Conservation (phyloP, 116 monocot species). For the Posidonia oceanica region DNA sequence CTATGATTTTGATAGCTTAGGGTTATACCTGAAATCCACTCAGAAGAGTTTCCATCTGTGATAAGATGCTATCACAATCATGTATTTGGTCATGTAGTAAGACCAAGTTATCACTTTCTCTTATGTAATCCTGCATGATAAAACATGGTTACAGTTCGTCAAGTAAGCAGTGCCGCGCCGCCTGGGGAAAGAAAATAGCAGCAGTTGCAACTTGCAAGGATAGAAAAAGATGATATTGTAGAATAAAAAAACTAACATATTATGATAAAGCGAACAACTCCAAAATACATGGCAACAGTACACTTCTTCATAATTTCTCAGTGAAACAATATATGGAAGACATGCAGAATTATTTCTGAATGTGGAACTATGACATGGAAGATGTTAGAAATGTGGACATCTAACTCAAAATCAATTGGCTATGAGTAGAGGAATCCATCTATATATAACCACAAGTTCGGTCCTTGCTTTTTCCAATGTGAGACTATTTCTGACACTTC, state of each 20-base stretch:
- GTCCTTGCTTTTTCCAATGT: no score
- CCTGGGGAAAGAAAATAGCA: not conserved
- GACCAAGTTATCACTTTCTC: slow-evolving; percentile 91
- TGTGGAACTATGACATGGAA: not conserved
- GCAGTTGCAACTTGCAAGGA: not conserved
- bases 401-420: no score
- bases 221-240: not conserved
- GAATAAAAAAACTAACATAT: no score
- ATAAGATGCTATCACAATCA: slow-evolving; percentile 86
- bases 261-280: no score
- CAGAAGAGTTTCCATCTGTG: slow-evolving; percentile 94
- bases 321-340: no score
- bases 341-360: not conserved
- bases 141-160: not conserved
- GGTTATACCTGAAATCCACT: slow-evolving; percentile 85
- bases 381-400: no score
- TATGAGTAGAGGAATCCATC: no score
- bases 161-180: no score
- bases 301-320: no score
- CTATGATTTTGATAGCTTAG: not conserved
- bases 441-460: no score
- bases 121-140: slow-evolving; percentile 73
- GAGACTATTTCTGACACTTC: no score
- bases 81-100: slow-evolving; percentile 87
- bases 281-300: no score